Conservation (phyloP, 2,329 filamentous ascomycete species). For the Dactylellina cionopaga region DNA sequence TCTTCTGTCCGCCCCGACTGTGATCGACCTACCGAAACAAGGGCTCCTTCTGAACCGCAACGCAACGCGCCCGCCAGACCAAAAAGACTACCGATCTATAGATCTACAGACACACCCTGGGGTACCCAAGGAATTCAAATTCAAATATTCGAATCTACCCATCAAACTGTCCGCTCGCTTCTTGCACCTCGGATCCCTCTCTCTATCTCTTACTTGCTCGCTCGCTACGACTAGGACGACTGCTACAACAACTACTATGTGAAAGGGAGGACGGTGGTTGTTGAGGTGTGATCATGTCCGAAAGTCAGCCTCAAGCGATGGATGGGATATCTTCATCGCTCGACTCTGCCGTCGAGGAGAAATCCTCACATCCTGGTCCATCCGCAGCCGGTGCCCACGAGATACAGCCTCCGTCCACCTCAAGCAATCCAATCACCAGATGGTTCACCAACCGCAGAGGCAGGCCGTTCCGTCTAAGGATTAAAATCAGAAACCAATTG, state of each 20-base stretch:
- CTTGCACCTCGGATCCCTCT: not conserved
- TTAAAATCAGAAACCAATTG: conserved; percentile 50
- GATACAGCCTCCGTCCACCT: not conserved
- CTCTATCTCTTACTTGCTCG: not conserved
- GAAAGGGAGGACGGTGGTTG: conserved; percentile 20
- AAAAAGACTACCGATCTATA: too few relatives aligned
- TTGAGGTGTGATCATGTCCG: conserved; percentile 51
- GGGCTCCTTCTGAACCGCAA: conserved; percentile 10
- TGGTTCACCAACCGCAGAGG: conserved; percentile 28
- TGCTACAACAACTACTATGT: conserved; percentile 37
- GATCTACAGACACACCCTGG: too few relatives aligned
- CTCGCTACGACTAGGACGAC: conserved; percentile 4
- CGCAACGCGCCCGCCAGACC: conserved; percentile 14
- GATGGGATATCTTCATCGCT: conserved; percentile 47
- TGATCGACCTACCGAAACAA: conserved; percentile 32
- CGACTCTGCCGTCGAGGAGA: conserved; percentile 46
- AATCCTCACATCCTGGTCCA: conserved; percentile 14
- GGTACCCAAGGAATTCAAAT: too few relatives aligned
- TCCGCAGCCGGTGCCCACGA: conserved; percentile 1
- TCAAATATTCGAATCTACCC: too few relatives aligned
- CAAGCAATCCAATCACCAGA: conserved; percentile 40
- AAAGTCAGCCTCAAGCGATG: conserved; percentile 45
- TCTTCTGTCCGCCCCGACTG: conserved; percentile 17
- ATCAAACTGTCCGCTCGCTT: conserved; percentile 9
- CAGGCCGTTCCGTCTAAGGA: conserved; percentile 33